A percentile compares a stretch with the other conserved stretches of the same genome.
Evolutionary conservation across 2,329 filamentous ascomycete genomes (phyloP).

Genomic region (Epichloe uncinata): DNA sequence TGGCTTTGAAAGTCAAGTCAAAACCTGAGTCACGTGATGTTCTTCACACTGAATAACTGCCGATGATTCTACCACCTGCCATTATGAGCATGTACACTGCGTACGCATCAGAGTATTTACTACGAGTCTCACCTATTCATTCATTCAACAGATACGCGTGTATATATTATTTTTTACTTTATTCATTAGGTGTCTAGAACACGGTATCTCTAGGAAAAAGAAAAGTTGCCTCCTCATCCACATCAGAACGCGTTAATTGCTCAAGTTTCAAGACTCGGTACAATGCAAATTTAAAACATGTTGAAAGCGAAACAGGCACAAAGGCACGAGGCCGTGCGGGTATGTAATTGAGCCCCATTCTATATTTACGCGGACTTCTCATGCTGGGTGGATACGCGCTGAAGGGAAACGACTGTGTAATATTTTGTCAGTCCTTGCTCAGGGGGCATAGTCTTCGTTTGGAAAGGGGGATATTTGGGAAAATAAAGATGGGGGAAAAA

Average conservation of each 20-base stretch:
- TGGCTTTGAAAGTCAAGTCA: too few relatives aligned
- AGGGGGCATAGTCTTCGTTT: too few relatives aligned
- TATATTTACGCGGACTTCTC: conserved; percentile 63
- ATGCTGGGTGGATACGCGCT: conserved; percentile 84
- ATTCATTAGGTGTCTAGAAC: conserved; percentile 30
- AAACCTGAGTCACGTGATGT: too few relatives aligned
- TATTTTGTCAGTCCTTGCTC: conserved; percentile 33
- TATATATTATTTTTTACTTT: conserved; percentile 18
- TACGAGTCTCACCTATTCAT: neutral
- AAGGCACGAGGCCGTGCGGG: conserved; percentile 22
- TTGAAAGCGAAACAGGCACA: conserved; percentile 22
- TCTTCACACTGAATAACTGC: too few relatives aligned
- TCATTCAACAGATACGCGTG: neutral
- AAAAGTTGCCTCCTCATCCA: conserved; percentile 22
- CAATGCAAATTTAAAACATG: conserved; percentile 28
- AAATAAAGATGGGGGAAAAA: too few relatives aligned
- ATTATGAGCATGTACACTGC: too few relatives aligned
- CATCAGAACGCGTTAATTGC: conserved; percentile 20
- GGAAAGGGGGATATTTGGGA: too few relatives aligned
- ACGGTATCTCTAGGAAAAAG: conserved; percentile 23
- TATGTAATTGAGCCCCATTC: conserved; percentile 21
- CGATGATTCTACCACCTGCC: too few relatives aligned
- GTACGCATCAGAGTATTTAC: too few relatives aligned
- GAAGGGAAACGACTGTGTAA: conserved; percentile 63
- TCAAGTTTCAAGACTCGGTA: conserved; percentile 21